Percentiles rank a stretch among this genome's conserved stretches.
Conservation (phyloP, 225 moss, liverwort and hornwort species). For the Straminergon stramineum region DNA sequence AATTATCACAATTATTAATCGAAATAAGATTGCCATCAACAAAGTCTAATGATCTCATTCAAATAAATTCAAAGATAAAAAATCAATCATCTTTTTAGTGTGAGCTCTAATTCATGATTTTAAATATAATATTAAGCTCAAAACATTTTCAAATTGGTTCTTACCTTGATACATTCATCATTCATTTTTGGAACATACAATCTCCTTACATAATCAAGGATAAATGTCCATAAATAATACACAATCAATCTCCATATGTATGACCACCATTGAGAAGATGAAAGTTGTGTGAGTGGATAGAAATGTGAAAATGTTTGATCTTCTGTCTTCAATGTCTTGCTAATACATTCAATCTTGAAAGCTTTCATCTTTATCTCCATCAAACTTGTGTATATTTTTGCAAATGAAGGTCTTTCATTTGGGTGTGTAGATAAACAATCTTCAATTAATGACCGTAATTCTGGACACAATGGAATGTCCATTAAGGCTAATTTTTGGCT, state of each 20-base stretch:
- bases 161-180: background rate
- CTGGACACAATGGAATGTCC: background rate
- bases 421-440: background rate
- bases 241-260: background rate
- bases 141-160: background rate
- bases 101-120: background rate
- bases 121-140: background rate
- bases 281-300: background rate
- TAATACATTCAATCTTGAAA: background rate
- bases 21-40: background rate
- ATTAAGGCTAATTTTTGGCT: background rate
- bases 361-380: background rate
- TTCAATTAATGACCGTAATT: background rate
- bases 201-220: background rate
- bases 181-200: accelerated
- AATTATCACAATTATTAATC: background rate
- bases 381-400: background rate
- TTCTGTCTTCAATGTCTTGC: background rate
- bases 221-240: background rate
- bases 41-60: background rate
- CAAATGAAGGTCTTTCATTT: background rate
- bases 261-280: background rate
- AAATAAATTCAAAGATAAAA: background rate
- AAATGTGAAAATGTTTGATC: background rate
- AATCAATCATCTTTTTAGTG: background rate